Evolutionary conservation across 2,329 filamentous ascomycete genomes (phyloP).

Genomic region (Incumbomyces lentus): DNA sequence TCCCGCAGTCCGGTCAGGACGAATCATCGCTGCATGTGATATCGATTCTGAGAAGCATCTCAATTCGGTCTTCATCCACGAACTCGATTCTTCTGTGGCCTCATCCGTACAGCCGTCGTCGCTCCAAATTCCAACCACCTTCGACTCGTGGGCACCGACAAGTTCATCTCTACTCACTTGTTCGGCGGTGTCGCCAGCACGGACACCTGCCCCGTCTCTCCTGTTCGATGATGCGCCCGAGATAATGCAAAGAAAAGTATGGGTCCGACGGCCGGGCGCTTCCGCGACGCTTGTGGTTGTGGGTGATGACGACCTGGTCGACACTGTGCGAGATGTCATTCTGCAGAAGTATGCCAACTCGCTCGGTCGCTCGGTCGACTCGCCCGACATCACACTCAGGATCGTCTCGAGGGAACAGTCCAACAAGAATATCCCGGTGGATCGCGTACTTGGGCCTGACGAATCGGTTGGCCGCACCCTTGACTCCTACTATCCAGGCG

Average conservation of each 20-base stretch:
- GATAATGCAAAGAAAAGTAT: slow-evolving; percentile 59
- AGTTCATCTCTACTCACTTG: slow-evolving; percentile 1
- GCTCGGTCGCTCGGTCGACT: slow-evolving; percentile 75
- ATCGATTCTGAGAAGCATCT: not conserved
- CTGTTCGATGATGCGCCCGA: slow-evolving; percentile 18
- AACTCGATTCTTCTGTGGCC: not conserved
- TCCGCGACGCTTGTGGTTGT: slow-evolving; percentile 82
- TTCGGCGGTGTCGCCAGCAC: slow-evolving; percentile 12
- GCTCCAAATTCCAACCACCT: too few species aligned
- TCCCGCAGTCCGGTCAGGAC: too few species aligned
- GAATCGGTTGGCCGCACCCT: slow-evolving; percentile 70
- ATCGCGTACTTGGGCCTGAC: slow-evolving; percentile 71
- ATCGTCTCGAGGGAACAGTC: slow-evolving; percentile 58
- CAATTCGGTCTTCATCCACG: not conserved
- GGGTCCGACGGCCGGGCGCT: slow-evolving; percentile 78
- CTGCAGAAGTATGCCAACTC: slow-evolving; percentile 90
- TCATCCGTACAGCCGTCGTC: not conserved
- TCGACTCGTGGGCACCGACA: too few species aligned
- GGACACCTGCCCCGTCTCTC: slow-evolving; percentile 11
- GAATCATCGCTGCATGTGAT: not conserved
- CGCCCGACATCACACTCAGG: slow-evolving; percentile 75
- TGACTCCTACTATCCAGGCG: slow-evolving; percentile 74
- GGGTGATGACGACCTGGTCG: slow-evolving; percentile 79
- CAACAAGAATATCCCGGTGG: slow-evolving; percentile 37
- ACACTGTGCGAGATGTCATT: slow-evolving; percentile 88